Percentiles rank a stretch among this genome's conserved stretches.
These are phyloP conservation scores for Phialophora macrospora DNA, from an alignment of 2,329 filamentous ascomycete genomes.

Conservation along the genomic window DNA sequence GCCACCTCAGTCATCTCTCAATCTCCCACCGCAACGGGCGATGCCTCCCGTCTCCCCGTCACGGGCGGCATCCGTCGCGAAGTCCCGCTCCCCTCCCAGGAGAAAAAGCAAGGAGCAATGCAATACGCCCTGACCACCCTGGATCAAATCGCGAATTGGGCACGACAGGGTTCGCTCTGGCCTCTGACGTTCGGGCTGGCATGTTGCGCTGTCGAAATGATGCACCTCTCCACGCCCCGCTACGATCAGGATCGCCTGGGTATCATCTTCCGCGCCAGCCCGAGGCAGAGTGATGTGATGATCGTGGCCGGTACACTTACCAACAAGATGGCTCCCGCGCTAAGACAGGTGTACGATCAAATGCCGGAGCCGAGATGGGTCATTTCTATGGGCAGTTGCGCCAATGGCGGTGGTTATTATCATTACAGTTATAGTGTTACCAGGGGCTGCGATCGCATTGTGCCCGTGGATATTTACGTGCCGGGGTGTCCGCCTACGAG, in stretches of 20 bases:
- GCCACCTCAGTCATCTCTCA: slow-evolving; percentile 49
- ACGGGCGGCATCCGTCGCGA: slow-evolving; percentile 53
- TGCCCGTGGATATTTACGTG: slow-evolving; percentile 80
- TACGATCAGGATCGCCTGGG: slow-evolving; percentile 89
- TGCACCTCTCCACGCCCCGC: slow-evolving; percentile 84
- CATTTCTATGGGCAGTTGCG: slow-evolving; percentile 81
- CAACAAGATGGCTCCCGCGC: slow-evolving; percentile 93
- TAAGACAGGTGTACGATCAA: slow-evolving; percentile 91
- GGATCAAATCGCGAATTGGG: slow-evolving; percentile 82
- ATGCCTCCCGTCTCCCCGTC: slow-evolving; percentile 39
- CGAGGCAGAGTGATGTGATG: slow-evolving; percentile 89
- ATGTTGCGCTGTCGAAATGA: slow-evolving; percentile 91
- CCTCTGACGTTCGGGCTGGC: slow-evolving; percentile 87
- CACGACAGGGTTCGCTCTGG: slow-evolving; percentile 81
- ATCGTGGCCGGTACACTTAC: slow-evolving; percentile 91
- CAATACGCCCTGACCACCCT: slow-evolving; percentile 53
- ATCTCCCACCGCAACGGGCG: slow-evolving; percentile 45
- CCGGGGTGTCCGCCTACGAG: slow-evolving; percentile 68
- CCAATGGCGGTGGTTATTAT: slow-evolving; percentile 84
- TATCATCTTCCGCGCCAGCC: slow-evolving; percentile 88
- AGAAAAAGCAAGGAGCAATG: slow-evolving; percentile 57
- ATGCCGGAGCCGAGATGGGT: slow-evolving; percentile 94
- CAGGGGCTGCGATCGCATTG: slow-evolving; percentile 74
- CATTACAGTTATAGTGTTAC: slow-evolving; percentile 83
- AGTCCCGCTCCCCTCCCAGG: slow-evolving; percentile 56